Percentiles rank a stretch among this genome's conserved stretches.
Evolutionary conservation across 805 yeast genomes (phyloP).

Genomic region (Ascoidea asiatica): DNA sequence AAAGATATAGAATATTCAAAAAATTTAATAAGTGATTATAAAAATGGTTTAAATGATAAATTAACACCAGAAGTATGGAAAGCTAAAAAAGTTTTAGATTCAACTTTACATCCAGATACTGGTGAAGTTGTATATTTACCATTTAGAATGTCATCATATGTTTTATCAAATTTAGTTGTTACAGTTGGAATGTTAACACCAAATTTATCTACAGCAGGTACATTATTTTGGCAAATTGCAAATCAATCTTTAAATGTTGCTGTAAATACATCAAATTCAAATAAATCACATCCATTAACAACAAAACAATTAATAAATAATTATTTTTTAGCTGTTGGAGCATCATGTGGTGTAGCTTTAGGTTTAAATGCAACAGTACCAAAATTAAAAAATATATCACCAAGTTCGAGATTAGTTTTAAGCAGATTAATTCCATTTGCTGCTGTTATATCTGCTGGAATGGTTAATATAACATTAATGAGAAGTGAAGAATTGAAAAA

Average conservation of each 20-base stretch:
- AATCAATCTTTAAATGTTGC: conserved; percentile 96
- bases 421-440: conserved; percentile 95
- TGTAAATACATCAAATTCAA: conserved; percentile 89
- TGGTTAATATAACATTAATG: conserved; percentile 94
- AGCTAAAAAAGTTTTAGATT: conserved; percentile 77
- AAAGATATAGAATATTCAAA: conserved; percentile 53
- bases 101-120: conserved; percentile 92
- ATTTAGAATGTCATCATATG: conserved; percentile 95
- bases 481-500: conserved; percentile 85
- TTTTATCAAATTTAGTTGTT: conserved; percentile 82
- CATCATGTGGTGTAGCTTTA: conserved; percentile 90
- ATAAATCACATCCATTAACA: conserved; percentile 84
- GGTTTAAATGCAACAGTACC: conserved; percentile 93
- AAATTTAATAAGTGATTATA: conserved; percentile 52
- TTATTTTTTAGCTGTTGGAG: conserved; percentile 80
- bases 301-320: conserved; percentile 65
- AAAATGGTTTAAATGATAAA: conserved; percentile 43
- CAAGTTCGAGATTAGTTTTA: conserved; percentile 55
- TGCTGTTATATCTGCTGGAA: conserved; percentile 95
- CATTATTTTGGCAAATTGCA: conserved; percentile 95
- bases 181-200: conserved; percentile 98
- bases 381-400: conserved; percentile 52
- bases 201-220: conserved; percentile 76
- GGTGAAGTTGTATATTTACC: conserved; percentile 89
- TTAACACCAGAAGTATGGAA: conserved; percentile 82